Evolutionary conservation across 768 basidiomycete genomes (phyloP).

Genomic region (Crepidotus variabilis): DNA sequence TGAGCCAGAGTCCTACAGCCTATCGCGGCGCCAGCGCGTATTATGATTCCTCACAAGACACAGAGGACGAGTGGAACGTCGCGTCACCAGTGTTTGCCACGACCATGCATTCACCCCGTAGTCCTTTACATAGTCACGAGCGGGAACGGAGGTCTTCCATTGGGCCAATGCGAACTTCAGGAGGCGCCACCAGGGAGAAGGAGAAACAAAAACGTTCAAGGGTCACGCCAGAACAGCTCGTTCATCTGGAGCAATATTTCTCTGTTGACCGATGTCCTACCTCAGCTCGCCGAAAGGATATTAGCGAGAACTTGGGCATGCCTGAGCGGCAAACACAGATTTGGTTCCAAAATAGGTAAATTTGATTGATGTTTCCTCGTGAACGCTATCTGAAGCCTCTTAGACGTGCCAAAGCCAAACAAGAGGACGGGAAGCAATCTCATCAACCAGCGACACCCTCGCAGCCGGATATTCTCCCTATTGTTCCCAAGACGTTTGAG

Average conservation of each 20-base stretch:
- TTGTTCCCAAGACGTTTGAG: conserved; percentile 49
- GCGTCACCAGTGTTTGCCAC: conserved; percentile 24
- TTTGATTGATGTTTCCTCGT: conserved; percentile 1
- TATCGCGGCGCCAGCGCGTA: conserved; percentile 7
- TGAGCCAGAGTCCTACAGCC: conserved; percentile 16
- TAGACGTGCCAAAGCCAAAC: conserved; percentile 81
- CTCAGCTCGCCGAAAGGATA: conserved; percentile 65
- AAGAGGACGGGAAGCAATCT: conserved; percentile 52
- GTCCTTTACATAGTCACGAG: conserved; percentile 21
- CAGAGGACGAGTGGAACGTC: conserved; percentile 16
- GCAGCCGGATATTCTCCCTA: conserved; percentile 48
- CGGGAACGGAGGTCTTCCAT: conserved; percentile 30
- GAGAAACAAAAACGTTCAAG: conserved; percentile 59
- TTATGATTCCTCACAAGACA: conserved; percentile 18
- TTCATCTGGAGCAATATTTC: conserved; percentile 70
- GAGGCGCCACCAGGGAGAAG: conserved; percentile 24
- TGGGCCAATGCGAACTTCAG: conserved; percentile 31
- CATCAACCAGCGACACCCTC: conserved; percentile 19
- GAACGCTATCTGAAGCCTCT: conserved; percentile 1
- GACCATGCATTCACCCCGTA: conserved; percentile 14
- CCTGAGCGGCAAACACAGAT: conserved; percentile 86
- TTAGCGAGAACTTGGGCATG: conserved; percentile 73
- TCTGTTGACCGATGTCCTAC: conserved; percentile 68
- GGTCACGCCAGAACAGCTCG: conserved; percentile 78
- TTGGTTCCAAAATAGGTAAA: conserved; percentile 85